Evolutionary conservation across 73 alveolate species (phyloP).

Genomic region (Symbiodinium natans): DNA sequence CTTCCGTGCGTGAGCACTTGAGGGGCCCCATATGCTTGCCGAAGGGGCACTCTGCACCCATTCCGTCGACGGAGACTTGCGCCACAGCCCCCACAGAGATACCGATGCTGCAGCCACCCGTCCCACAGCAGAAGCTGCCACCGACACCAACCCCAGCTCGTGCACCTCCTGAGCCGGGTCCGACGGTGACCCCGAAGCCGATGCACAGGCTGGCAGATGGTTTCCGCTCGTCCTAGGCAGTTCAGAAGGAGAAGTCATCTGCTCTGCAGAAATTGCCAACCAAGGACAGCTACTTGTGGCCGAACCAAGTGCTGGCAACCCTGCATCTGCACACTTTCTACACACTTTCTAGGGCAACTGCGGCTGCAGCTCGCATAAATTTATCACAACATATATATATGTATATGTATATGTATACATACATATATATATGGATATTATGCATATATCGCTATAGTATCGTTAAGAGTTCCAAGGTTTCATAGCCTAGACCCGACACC

Average conservation of each 20-base stretch:
- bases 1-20: background rate
- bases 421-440: background rate
- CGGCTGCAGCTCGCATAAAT: too few species aligned
- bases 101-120: constrained; percentile 14
- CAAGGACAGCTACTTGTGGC: too few species aligned
- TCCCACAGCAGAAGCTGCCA: constrained; percentile 25
- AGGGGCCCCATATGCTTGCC: constrained; percentile 13
- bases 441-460: too few species aligned
- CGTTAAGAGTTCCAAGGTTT: too few species aligned
- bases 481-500: too few species aligned
- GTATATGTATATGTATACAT: background rate
- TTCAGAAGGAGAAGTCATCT: too few species aligned
- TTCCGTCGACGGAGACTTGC: background rate
- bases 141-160: constrained; percentile 13
- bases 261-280: too few species aligned
- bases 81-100: constrained; percentile 23
- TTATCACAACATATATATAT: background rate
- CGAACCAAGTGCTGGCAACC: too few species aligned
- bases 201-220: background rate
- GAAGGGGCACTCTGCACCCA: background rate
- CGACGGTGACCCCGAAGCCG: constrained; percentile 8
- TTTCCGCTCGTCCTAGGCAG: background rate
- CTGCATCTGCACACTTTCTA: too few species aligned
- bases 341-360: too few species aligned
- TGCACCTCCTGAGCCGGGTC: constrained; percentile 1